Conservation (phyloP, 441 rosid genomes). For the Hypseocharis bilobata region DNA sequence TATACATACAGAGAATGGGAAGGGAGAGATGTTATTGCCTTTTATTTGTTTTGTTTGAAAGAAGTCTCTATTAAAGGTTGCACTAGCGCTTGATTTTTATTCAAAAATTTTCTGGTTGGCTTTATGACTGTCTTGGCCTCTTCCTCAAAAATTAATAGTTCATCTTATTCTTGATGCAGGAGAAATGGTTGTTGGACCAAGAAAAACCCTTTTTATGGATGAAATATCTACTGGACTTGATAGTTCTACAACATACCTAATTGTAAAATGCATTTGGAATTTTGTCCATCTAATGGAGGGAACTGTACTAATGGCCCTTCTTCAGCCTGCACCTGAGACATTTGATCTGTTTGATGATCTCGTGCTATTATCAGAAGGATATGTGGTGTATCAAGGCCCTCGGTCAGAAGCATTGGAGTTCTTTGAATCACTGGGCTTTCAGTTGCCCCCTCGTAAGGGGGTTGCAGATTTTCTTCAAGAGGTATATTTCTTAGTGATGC, state of each 20-base stretch:
- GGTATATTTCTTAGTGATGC: constrained; percentile 32
- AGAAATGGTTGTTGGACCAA: constrained; percentile 90
- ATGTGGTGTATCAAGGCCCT: constrained; percentile 76
- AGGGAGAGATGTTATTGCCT: too few relatives aligned
- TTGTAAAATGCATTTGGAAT: constrained; percentile 64
- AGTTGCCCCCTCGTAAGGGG: constrained; percentile 68
- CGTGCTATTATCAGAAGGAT: constrained; percentile 69
- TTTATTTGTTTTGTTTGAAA: too few relatives aligned
- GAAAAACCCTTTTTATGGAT: constrained; percentile 85
- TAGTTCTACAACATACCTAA: constrained; percentile 84
- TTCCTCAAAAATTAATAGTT: too few relatives aligned
- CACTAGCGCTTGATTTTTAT: too few relatives aligned
- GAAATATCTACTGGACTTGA: constrained; percentile 95
- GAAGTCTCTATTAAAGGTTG: too few relatives aligned
- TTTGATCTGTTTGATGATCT: constrained; percentile 81
- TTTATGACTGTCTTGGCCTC: too few relatives aligned
- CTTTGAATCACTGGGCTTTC: constrained; percentile 83
- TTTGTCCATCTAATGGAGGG: constrained; percentile 82
- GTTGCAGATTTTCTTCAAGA: constrained; percentile 94
- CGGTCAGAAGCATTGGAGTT: constrained; percentile 61
- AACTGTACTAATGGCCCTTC: constrained; percentile 84
- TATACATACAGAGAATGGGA: too few relatives aligned
- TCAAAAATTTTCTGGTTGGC: too few relatives aligned
- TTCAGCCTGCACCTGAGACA: constrained; percentile 94
- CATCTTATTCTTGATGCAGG: constrained; percentile 42